These are phyloP conservation scores for Tuber magnatum DNA, from an alignment of 495 filamentous ascomycete genomes.

Conservation along the genomic window DNA sequence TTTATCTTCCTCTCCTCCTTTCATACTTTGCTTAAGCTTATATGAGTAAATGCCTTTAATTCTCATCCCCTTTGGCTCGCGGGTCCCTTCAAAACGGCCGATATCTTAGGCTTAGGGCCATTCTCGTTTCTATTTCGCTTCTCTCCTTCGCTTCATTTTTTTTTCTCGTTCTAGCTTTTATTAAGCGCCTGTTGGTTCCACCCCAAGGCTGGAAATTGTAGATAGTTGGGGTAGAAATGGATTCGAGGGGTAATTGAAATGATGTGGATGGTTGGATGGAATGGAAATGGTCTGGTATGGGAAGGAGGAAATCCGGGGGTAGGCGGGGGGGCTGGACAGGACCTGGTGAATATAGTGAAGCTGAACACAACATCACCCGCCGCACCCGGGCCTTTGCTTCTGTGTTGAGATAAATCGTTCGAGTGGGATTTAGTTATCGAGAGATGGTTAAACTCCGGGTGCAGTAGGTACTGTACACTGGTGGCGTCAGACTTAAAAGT, in stretches of 20 bases:
- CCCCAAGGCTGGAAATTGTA: not conserved
- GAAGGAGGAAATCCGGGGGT: not conserved
- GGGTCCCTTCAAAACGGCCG: not conserved
- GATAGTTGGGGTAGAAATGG: constrained; percentile 1
- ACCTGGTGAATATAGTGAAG: not conserved
- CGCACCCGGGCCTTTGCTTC: not conserved
- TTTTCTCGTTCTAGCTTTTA: not conserved
- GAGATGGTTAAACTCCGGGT: not conserved
- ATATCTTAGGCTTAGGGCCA: not conserved
- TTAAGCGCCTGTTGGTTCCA: not conserved
- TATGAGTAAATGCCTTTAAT: constrained; percentile 2
- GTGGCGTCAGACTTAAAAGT: not conserved
- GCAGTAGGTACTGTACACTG: not conserved
- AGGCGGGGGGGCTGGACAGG: not conserved
- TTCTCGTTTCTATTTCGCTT: not conserved
- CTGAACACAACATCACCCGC: not conserved
- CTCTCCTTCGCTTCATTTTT: not conserved
- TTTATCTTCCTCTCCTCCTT: not conserved
- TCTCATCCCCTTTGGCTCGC: not conserved
- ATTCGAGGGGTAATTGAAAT: not conserved
- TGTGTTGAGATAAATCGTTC: not conserved
- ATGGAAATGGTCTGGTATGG: not conserved
- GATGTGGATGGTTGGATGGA: not conserved
- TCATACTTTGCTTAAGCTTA: not conserved
- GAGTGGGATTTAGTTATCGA: not conserved